Base-by-base conservation (phyloP, 2,329 filamentous ascomycete genomes). In the Beauveria caledonica region DNA sequence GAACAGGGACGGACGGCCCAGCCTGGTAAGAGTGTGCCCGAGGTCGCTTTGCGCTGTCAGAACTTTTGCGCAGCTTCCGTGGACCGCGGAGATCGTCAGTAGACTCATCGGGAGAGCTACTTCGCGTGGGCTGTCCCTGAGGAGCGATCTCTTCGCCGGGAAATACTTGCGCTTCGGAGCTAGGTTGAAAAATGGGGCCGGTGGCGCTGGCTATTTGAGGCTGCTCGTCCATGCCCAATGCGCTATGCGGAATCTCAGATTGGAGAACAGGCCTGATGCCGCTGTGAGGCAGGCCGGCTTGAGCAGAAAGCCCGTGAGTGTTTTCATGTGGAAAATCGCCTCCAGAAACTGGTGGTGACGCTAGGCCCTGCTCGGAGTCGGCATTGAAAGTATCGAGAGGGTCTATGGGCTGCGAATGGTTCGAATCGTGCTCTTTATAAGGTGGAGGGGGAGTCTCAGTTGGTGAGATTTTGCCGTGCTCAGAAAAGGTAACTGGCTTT, bases 1-100 rank as follows among this genome's bases (percentile, higher is more conserved):
- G 61, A 23, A 64, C 63, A 57, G 68, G 58, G 44, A 66, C 63
- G 51, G 65, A 64, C 40, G 62, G 66, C 25, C 45, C 66, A 49
- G 64, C 59, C 21, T 71, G 68, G 40, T 72, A 69, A 15, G 73
- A 76, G 54, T 62, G 69, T 63, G 72, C 74, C 52, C 73, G 46
- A 10, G 60, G 69, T 52, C 69, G 65, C 36, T 71, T 68, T 53
- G 62, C 40, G 13, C 67, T 68, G 25, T 60, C 63, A 8, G 64
- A 67, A 15, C 67, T 68, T 61, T 74, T 75, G 44, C 67, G 72
- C 53, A 76, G 63, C 64, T 70, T 74, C 39, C 63, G 57, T 10
- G 62, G 60, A 49, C 63, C 67, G 3, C 54, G 62, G n/a, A 64
- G 55, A 40, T 70, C 68, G 33, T 51, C 64, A 33, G 29, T 63